These are phyloP conservation scores for Leccinum truebloodii DNA, from an alignment of 768 basidiomycete genomes.

Conservation along the genomic window DNA sequence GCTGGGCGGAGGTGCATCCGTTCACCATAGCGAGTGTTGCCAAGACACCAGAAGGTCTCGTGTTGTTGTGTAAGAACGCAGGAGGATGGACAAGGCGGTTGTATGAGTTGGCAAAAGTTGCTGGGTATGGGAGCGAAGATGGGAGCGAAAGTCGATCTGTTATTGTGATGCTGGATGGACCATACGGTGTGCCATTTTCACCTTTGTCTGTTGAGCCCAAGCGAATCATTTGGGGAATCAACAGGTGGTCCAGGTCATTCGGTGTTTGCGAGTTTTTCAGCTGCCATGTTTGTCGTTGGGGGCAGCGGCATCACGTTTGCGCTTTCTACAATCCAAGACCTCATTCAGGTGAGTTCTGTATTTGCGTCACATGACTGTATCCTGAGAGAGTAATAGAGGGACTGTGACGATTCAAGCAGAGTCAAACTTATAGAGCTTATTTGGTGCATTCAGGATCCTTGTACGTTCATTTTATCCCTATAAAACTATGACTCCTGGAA, in stretches of 20 bases:
- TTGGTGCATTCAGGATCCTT: no score
- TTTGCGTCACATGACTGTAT: not conserved
- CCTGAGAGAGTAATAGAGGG: conserved; percentile 21
- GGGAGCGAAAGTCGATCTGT: conserved; percentile 30
- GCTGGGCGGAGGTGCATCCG: conserved; percentile 50
- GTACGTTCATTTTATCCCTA: no score
- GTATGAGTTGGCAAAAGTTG: conserved; percentile 25
- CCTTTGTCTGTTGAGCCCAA: not conserved
- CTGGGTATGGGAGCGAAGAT: conserved; percentile 34
- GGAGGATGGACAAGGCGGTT: conserved; percentile 53
- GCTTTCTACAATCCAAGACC: conserved; percentile 28
- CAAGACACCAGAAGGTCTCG: conserved; percentile 44
- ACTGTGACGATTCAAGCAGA: conserved; percentile 13
- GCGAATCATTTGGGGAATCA: conserved; percentile 6
- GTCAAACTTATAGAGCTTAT: no score
- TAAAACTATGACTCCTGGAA: no score
- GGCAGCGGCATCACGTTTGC: conserved; percentile 64
- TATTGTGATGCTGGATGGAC: conserved; percentile 52
- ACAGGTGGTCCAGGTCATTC: conserved; percentile 47
- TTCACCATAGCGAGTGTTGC: conserved; percentile 52
- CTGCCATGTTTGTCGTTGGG: conserved; percentile 56
- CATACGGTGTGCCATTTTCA: conserved; percentile 41
- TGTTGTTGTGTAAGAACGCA: conserved; percentile 49
- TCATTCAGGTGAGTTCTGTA: no score
- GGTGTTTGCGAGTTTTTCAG: conserved; percentile 51